Evolutionary conservation across 2,329 filamentous ascomycete species (phyloP).

Genomic region (Cytospora paraplurivora): DNA sequence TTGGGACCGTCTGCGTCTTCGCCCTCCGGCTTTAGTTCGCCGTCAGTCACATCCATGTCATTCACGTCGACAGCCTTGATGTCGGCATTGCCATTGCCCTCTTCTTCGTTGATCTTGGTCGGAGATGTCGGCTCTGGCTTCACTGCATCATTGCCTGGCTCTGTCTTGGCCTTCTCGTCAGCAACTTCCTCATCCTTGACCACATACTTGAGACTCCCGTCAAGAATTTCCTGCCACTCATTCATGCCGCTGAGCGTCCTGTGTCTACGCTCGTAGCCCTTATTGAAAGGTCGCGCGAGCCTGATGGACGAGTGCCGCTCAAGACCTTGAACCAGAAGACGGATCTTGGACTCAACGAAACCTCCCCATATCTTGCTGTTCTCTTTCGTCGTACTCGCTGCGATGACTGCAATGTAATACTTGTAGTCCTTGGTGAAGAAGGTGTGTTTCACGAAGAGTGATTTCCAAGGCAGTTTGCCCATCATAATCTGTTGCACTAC

Average conservation of each 20-base stretch:
- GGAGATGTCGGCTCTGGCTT: slow-evolving; percentile 50
- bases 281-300: slow-evolving; percentile 88
- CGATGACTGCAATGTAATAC: slow-evolving; percentile 89
- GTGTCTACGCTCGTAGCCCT: slow-evolving; percentile 85
- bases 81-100: slow-evolving; percentile 34
- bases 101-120: slow-evolving; percentile 43
- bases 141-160: slow-evolving; percentile 50
- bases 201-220: slow-evolving; percentile 53
- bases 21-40: slow-evolving; percentile 33
- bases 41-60: slow-evolving; percentile 6
- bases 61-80: slow-evolving; percentile 32
- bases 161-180: slow-evolving; percentile 46
- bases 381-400: slow-evolving; percentile 80
- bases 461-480: slow-evolving; percentile 79
- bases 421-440: slow-evolving; percentile 95
- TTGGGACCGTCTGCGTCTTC: slow-evolving; percentile 31
- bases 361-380: slow-evolving; percentile 87
- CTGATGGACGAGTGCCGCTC: slow-evolving; percentile 80
- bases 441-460: slow-evolving; percentile 84
- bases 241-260: slow-evolving; percentile 56
- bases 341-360: slow-evolving; percentile 89
- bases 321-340: slow-evolving; percentile 79
- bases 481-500: slow-evolving; percentile 79
- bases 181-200: slow-evolving; percentile 39
- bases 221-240: slow-evolving; percentile 55